These are phyloP conservation scores for Camelina laxa DNA, from an alignment of 345 rosid genomes.

Conservation along the genomic window DNA sequence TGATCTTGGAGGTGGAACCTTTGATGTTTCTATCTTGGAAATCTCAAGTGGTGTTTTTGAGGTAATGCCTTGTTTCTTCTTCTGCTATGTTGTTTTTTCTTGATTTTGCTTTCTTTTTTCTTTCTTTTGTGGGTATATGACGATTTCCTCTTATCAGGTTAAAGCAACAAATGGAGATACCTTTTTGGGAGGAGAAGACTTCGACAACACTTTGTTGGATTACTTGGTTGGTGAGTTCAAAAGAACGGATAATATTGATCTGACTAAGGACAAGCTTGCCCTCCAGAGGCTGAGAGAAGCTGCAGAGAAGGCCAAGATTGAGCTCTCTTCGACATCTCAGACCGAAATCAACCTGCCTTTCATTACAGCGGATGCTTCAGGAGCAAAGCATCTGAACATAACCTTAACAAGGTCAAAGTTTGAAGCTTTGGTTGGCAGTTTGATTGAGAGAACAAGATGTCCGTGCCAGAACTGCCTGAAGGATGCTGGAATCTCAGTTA, in stretches of 20 bases:
- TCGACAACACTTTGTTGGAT: constrained; percentile 54
- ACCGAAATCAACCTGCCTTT: constrained; percentile 58
- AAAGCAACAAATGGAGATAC: constrained; percentile 64
- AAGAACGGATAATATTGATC: constrained; percentile 48
- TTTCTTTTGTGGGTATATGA: constrained; percentile 2
- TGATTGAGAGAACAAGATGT: constrained; percentile 49
- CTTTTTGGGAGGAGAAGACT: constrained; percentile 60
- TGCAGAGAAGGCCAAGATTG: constrained; percentile 57
- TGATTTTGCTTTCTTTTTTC: not conserved
- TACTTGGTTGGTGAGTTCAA: constrained; percentile 52
- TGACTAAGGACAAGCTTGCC: constrained; percentile 54
- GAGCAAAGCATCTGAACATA: constrained; percentile 55
- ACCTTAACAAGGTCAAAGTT: constrained; percentile 53
- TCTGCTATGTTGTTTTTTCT: not conserved
- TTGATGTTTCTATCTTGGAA: constrained; percentile 56
- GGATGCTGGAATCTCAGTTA: constrained; percentile 50
- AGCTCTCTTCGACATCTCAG: constrained; percentile 55
- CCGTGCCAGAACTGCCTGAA: constrained; percentile 54
- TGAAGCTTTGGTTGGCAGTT: constrained; percentile 45
- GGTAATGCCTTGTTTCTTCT: constrained; percentile 36
- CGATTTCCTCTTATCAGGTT: constrained; percentile 34
- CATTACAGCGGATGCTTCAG: constrained; percentile 55
- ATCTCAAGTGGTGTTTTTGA: constrained; percentile 62
- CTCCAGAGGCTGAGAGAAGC: constrained; percentile 60
- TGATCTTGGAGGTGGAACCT: constrained; percentile 60